These are phyloP conservation scores for Agaricus subrufescens DNA, from an alignment of 768 basidiomycete genomes.

Conservation along the genomic window DNA sequence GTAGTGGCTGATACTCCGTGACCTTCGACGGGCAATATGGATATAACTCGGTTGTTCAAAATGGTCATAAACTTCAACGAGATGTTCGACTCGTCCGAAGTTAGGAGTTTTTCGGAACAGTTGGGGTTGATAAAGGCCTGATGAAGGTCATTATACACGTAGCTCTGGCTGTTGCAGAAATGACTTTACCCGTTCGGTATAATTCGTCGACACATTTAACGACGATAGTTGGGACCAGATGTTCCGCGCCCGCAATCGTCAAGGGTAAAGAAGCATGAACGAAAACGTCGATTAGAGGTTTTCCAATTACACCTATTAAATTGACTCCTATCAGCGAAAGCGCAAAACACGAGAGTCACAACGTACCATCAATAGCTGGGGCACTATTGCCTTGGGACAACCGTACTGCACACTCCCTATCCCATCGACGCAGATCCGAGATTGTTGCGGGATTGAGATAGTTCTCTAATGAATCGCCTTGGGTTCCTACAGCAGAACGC, in stretches of 20 bases:
- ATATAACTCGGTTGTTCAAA: conserved; percentile 18
- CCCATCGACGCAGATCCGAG: background rate
- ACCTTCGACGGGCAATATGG: conserved; percentile 16
- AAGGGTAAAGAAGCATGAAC: background rate
- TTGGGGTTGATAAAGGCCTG: conserved; percentile 29
- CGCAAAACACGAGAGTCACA: background rate
- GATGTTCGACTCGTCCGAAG: conserved; percentile 28
- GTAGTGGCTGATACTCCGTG: background rate
- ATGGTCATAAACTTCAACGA: conserved; percentile 33
- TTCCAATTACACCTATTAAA: conserved; percentile 1
- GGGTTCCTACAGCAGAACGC: background rate
- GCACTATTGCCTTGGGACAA: background rate
- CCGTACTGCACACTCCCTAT: background rate
- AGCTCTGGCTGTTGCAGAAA: background rate
- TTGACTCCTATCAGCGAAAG: background rate
- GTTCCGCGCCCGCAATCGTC: conserved; percentile 22
- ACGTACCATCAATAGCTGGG: conserved; percentile 1
- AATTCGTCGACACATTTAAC: conserved; percentile 38
- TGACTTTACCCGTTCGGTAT: conserved; percentile 29
- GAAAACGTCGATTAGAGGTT: background rate
- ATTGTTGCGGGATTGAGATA: background rate
- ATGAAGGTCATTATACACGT: background rate
- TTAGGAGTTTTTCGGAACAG: conserved; percentile 30
- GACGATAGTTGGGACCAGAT: conserved; percentile 34
- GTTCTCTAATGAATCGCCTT: background rate